Conservation (phyloP, 2,329 filamentous ascomycete genomes). For the Fonsecaea monophora region DNA sequence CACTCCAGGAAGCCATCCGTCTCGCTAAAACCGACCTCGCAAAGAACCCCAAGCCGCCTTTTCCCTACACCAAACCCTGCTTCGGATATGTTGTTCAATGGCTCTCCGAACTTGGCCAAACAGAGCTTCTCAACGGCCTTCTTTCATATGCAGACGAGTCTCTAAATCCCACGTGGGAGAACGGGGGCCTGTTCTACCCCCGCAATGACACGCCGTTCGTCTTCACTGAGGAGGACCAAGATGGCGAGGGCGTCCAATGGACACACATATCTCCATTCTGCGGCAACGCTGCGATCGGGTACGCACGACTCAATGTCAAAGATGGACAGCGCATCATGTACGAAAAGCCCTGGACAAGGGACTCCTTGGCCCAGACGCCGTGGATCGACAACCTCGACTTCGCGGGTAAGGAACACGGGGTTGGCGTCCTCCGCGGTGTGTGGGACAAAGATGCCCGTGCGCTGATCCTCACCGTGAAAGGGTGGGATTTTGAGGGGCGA, state of each 20-base stretch:
- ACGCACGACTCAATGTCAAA: slow-evolving; percentile 30
- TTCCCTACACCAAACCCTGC: slow-evolving; percentile 36
- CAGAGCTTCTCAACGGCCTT: slow-evolving; percentile 24
- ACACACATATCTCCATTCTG: slow-evolving; percentile 29
- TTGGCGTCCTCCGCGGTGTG: slow-evolving; percentile 27
- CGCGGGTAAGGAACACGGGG: slow-evolving; percentile 18
- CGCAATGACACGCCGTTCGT: slow-evolving; percentile 37
- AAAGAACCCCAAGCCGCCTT: neutral
- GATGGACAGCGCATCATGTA: slow-evolving; percentile 35
- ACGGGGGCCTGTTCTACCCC: slow-evolving; percentile 33
- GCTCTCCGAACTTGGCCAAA: slow-evolving; percentile 42
- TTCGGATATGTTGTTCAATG: slow-evolving; percentile 45
- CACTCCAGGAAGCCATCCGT: slow-evolving; percentile 14
- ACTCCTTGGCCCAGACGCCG: slow-evolving; percentile 18
- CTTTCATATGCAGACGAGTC: slow-evolving; percentile 28
- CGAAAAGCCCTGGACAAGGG: slow-evolving; percentile 30
- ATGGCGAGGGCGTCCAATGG: slow-evolving; percentile 22
- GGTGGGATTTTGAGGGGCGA: slow-evolving; percentile 26
- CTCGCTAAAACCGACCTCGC: slow-evolving; percentile 21
- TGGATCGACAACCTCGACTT: slow-evolving; percentile 31
- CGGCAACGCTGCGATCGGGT: slow-evolving; percentile 34
- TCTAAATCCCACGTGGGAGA: slow-evolving; percentile 30
- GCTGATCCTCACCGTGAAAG: slow-evolving; percentile 27
- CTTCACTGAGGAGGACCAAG: slow-evolving; percentile 18
- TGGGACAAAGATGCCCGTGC: slow-evolving; percentile 27